These are phyloP conservation scores for Mesembryanthemum crystallinum DNA, from an alignment of 148 eudicot species.

Conservation along the genomic window DNA sequence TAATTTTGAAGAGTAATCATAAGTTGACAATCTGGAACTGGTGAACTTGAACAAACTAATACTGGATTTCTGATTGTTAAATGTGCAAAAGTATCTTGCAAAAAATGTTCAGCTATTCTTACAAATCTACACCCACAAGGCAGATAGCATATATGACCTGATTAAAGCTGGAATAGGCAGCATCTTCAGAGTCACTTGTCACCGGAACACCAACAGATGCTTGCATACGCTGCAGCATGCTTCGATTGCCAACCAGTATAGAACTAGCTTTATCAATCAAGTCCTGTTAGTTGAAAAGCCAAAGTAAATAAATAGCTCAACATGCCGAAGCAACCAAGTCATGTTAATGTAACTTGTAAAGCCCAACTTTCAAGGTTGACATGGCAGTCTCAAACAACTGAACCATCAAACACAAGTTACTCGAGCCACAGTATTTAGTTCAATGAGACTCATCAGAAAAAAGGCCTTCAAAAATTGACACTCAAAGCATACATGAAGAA, in stretches of 20 bases:
- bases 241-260: conserved; percentile 66
- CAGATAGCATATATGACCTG: conserved; percentile 42
- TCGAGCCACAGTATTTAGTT: not conserved
- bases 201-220: conserved; percentile 55
- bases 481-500: not conserved
- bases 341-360: not conserved
- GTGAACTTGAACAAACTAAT: not conserved
- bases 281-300: conserved; percentile 41
- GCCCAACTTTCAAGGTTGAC: not conserved
- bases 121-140: not conserved
- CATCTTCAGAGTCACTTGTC: conserved; percentile 60
- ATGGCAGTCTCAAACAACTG: not conserved
- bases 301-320: not conserved
- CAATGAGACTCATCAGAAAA: not conserved
- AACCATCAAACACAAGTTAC: not conserved
- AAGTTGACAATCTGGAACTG: not conserved
- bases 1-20: not conserved
- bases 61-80: not conserved
- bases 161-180: conserved; percentile 63
- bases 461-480: not conserved
- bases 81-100: not conserved
- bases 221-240: conserved; percentile 68
- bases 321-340: not conserved
- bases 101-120: not conserved
- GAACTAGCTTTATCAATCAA: conserved; percentile 86